These are phyloP conservation scores for Pseudogymnoascus verrucosus DNA, from an alignment of 2,329 filamentous ascomycete species.

Conservation along the genomic window DNA sequence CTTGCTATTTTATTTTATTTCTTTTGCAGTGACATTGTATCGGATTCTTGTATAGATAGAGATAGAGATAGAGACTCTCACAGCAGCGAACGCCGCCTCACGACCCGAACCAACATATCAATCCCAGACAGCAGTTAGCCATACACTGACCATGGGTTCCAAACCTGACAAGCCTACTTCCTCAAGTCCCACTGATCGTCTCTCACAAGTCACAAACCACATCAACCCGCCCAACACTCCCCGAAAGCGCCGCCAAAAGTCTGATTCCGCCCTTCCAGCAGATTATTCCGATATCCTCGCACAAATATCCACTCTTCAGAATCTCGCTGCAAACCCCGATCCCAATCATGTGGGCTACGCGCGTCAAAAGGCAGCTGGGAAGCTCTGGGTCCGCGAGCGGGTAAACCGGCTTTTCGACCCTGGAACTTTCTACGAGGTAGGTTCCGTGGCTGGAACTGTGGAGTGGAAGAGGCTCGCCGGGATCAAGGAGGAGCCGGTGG, in stretches of 20 bases:
- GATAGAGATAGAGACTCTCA: not conserved
- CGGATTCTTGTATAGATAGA: not conserved
- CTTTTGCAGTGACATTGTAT: not conserved
- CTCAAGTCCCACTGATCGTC: slow-evolving; percentile 23
- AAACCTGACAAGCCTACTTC: not conserved
- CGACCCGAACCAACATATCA: not conserved
- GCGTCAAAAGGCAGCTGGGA: slow-evolving; percentile 55
- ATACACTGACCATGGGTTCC: not conserved
- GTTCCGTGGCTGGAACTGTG: slow-evolving; percentile 51
- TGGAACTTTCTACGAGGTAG: slow-evolving; percentile 50
- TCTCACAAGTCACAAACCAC: slow-evolving; percentile 26
- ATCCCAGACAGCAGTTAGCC: not conserved
- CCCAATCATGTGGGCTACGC: slow-evolving; percentile 47
- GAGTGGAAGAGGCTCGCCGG: slow-evolving; percentile 44
- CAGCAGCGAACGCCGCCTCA: not conserved
- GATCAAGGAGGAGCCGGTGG: slow-evolving; percentile 38
- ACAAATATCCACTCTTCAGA: slow-evolving; percentile 45
- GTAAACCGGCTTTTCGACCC: slow-evolving; percentile 50
- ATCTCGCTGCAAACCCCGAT: slow-evolving; percentile 47
- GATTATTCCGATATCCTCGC: slow-evolving; percentile 54
- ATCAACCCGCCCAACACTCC: slow-evolving; percentile 21
- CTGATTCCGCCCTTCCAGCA: slow-evolving; percentile 38
- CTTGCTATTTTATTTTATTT: not conserved
- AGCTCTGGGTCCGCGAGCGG: slow-evolving; percentile 57
- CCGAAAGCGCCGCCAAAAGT: slow-evolving; percentile 20